Conservation (phyloP, 1,284 basidiomycete species). For the Kwoniella shivajii region DNA sequence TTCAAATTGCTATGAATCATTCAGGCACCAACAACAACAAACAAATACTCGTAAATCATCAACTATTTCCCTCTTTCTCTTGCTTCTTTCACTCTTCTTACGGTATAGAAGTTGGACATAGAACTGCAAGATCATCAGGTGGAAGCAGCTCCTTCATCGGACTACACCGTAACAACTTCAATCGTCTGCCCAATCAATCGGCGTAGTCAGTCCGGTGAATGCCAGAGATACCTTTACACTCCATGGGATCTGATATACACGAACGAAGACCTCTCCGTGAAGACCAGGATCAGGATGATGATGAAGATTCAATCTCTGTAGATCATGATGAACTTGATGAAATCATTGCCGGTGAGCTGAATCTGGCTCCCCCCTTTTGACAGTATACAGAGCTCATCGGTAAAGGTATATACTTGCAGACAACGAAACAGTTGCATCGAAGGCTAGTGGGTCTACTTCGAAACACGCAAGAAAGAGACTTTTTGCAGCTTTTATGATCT, state of each 20-base stretch:
- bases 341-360: slow-evolving; percentile 30
- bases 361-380: not conserved
- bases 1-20: too few relatives aligned
- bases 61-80: too few relatives aligned
- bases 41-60: too few relatives aligned
- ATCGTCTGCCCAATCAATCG: not conserved
- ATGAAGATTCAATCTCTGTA: not conserved
- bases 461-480: slow-evolving; percentile 34
- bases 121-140: too few relatives aligned
- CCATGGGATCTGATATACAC: slow-evolving; percentile 9
- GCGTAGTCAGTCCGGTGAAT: not conserved
- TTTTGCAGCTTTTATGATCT: slow-evolving; percentile 47
- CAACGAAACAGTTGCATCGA: not conserved
- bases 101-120: too few relatives aligned
- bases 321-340: slow-evolving; percentile 34
- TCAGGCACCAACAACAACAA: too few relatives aligned
- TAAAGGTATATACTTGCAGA: slow-evolving; percentile 8
- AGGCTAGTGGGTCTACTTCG: not conserved
- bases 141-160: too few relatives aligned
- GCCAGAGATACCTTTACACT: slow-evolving; percentile 7
- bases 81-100: too few relatives aligned
- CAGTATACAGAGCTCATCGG: not conserved
- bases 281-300: not conserved
- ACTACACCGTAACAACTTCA: too few relatives aligned
- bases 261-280: slow-evolving; percentile 6